Conservation (phyloP, 768 basidiomycete genomes). For the Suillus sp. region DNA sequence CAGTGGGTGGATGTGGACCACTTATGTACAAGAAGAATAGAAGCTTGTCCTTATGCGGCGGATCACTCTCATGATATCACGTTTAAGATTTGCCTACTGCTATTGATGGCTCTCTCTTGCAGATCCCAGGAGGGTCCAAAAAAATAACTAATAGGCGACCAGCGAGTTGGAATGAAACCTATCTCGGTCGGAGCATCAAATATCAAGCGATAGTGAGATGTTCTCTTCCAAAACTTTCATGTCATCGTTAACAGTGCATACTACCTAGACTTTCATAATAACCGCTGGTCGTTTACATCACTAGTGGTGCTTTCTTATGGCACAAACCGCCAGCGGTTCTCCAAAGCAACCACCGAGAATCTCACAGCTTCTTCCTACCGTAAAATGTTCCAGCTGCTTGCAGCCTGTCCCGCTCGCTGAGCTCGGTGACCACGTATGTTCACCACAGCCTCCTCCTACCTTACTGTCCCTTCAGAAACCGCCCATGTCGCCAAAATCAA, state of each 20-base stretch:
- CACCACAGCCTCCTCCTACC: constrained; percentile 48
- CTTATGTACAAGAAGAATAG: neutral
- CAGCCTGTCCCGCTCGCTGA: constrained; percentile 68
- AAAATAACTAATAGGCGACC: neutral
- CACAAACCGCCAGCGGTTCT: constrained; percentile 16
- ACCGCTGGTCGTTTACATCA: constrained; percentile 18
- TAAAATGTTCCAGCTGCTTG: constrained; percentile 83
- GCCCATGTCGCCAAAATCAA: constrained; percentile 41
- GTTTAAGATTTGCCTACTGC: neutral
- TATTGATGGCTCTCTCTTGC: neutral
- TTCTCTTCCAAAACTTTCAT: constrained; percentile 6
- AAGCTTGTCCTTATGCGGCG: neutral
- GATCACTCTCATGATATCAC: constrained; percentile 2
- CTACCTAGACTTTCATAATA: constrained; percentile 13
- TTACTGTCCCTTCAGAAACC: constrained; percentile 35
- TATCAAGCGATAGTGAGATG: constrained; percentile 1
- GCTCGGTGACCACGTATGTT: constrained; percentile 80
- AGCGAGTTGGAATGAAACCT: neutral
- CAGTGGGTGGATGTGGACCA: neutral
- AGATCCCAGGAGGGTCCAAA: neutral
- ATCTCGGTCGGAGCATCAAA: constrained; percentile 1
- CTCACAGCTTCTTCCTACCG: constrained; percentile 76
- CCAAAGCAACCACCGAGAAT: constrained; percentile 26
- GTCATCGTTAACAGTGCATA: constrained; percentile 8
- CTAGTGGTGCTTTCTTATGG: constrained; percentile 23